phyloP scores from a whole-genome alignment of 1,284 basidiomycete species.

The Malassezia slooffiae region DNA sequence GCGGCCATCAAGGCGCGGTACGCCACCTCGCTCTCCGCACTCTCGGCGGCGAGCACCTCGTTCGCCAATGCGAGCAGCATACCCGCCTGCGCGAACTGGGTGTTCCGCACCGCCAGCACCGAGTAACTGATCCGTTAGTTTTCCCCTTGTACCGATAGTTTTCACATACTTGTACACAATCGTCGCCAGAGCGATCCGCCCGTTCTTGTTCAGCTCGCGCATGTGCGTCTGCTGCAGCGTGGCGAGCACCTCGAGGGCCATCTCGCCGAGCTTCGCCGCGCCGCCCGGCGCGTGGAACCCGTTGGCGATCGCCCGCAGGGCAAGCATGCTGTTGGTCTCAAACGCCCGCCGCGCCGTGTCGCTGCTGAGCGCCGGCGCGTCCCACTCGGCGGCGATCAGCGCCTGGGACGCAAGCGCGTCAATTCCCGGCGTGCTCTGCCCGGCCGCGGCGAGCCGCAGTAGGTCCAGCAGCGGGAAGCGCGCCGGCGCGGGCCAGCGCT shows the following conservation, averaged over 20 bases:
- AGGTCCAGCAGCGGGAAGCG: constrained; percentile 88
- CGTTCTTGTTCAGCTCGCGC: constrained; percentile 55
- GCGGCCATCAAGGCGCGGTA: constrained; percentile 77
- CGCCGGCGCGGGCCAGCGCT: constrained; percentile 66
- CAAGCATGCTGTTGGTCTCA: constrained; percentile 77
- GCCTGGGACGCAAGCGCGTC: constrained; percentile 56
- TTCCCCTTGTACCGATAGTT: neutral
- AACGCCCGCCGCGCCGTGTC: constrained; percentile 53
- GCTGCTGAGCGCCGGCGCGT: constrained; percentile 49
- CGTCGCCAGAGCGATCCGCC: constrained; percentile 63
- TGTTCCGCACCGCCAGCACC: neutral
- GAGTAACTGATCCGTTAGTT: constrained; percentile 6
- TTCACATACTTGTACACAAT: constrained; percentile 62
- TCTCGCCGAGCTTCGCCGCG: constrained; percentile 28
- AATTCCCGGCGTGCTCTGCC: constrained; percentile 51
- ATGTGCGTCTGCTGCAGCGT: constrained; percentile 25
- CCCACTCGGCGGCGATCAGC: constrained; percentile 63
- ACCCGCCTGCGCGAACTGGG: constrained; percentile 10
- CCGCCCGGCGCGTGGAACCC: constrained; percentile 51
- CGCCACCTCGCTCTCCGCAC: constrained; percentile 64
- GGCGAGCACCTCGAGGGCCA: constrained; percentile 47
- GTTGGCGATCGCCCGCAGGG: constrained; percentile 71
- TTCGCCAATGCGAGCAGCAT: constrained; percentile 24
- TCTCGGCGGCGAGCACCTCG: constrained; percentile 49
- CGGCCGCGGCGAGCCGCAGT: constrained; percentile 63